These are phyloP conservation scores for Penicillium sp. DNA, from an alignment of 2,329 filamentous ascomycete genomes.

Conservation along the genomic window DNA sequence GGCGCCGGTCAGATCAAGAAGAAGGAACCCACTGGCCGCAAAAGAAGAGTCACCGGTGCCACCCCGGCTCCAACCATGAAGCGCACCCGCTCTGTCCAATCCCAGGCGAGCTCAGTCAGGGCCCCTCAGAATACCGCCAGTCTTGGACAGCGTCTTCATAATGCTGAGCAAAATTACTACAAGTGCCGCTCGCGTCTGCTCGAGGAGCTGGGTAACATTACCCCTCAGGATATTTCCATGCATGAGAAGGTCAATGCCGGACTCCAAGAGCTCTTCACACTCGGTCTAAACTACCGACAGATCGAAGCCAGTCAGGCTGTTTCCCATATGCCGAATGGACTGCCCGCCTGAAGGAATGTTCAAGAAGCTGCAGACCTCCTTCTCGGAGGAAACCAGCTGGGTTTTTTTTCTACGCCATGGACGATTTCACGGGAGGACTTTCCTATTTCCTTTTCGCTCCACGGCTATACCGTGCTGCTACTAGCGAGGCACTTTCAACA, in stretches of 20 bases:
- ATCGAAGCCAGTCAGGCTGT: constrained; percentile 44
- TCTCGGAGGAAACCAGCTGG: background rate
- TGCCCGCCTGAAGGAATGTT: constrained; percentile 32
- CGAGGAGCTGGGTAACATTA: constrained; percentile 41
- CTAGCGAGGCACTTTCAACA: constrained; percentile 3
- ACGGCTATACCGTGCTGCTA: constrained; percentile 3
- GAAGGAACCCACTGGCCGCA: constrained; percentile 41
- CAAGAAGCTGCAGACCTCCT: constrained; percentile 4
- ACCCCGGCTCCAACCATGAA: constrained; percentile 44
- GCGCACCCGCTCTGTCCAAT: constrained; percentile 42
- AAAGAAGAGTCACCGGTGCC: constrained; percentile 40
- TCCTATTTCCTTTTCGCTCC: constrained; percentile 5
- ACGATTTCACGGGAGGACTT: constrained; percentile 8
- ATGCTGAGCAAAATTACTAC: constrained; percentile 44
- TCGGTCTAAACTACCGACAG: constrained; percentile 44
- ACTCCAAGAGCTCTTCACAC: constrained; percentile 45
- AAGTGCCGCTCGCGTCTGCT: constrained; percentile 42
- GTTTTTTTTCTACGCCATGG: background rate
- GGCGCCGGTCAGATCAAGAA: constrained; percentile 37
- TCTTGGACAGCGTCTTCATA: constrained; percentile 42
- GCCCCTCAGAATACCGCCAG: constrained; percentile 35
- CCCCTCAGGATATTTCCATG: constrained; percentile 41
- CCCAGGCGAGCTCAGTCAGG: constrained; percentile 37
- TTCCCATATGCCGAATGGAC: constrained; percentile 34
- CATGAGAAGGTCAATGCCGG: constrained; percentile 47